phyloP scores from a whole-genome alignment of 108 stramenopile species.

The Cylindrotheca fusiformis region DNA sequence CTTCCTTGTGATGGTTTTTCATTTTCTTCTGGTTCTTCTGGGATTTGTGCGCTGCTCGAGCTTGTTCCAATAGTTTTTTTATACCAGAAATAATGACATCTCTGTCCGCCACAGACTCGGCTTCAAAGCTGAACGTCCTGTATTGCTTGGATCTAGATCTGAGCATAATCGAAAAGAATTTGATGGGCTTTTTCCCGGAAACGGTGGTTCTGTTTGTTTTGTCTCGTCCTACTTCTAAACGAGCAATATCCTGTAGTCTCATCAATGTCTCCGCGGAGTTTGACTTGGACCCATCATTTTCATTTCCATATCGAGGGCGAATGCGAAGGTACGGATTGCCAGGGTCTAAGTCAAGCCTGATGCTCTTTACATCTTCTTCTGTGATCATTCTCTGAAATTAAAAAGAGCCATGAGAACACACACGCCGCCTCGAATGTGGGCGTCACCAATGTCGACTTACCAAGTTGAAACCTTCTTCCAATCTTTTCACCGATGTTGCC shows the following conservation, averaged over 20 bases:
- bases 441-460: conserved; percentile 12
- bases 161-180: conserved; percentile 20
- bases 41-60: not conserved
- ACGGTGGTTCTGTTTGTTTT: not conserved
- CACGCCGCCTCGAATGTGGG: not conserved
- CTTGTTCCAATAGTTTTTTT: conserved; percentile 20
- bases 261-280: conserved; percentile 19
- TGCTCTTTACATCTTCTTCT: conserved; percentile 2
- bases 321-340: conserved; percentile 27
- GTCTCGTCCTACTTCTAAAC: conserved; percentile 19
- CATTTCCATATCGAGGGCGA: conserved; percentile 19
- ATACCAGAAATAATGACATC: conserved; percentile 20
- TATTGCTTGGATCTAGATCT: conserved; percentile 11
- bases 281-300: conserved; percentile 21
- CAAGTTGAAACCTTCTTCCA: conserved; percentile 24
- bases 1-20: not conserved
- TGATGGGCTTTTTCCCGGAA: conserved; percentile 6
- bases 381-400: conserved; percentile 2
- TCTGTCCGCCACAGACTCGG: conserved; percentile 23
- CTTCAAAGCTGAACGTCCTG: conserved; percentile 24
- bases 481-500: conserved; percentile 3
- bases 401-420: not conserved
- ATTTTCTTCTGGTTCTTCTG: not conserved
- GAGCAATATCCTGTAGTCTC: conserved; percentile 24
- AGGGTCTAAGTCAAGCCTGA: conserved; percentile 11